Percentiles rank a stretch among this genome's conserved stretches.
phyloP scores from a whole-genome alignment of 768 basidiomycete genomes.

The Xerocomellus amylosporus region DNA sequence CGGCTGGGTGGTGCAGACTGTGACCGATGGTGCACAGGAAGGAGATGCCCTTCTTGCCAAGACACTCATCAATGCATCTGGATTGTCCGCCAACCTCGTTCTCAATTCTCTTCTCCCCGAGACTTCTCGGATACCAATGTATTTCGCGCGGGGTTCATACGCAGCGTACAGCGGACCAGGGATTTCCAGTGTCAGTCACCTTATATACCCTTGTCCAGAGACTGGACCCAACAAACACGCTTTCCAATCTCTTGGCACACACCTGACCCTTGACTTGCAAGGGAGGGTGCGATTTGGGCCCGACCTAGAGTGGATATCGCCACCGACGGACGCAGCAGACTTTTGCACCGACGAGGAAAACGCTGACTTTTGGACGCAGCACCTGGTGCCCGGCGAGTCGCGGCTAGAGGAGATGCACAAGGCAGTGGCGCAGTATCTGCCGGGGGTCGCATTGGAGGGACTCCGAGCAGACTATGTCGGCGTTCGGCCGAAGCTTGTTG shows the following conservation, averaged over 20 bases:
- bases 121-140: slow-evolving; percentile 63
- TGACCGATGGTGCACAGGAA: slow-evolving; percentile 49
- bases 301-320: slow-evolving; percentile 83
- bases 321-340: slow-evolving; percentile 35
- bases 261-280: slow-evolving; percentile 82
- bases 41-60: slow-evolving; percentile 68
- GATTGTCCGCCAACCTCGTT: slow-evolving; percentile 67
- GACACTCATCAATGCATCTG: slow-evolving; percentile 80
- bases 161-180: slow-evolving; percentile 85
- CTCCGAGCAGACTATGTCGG: slow-evolving; percentile 82
- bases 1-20: slow-evolving; percentile 88
- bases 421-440: slow-evolving; percentile 74
- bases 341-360: slow-evolving; percentile 41
- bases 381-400: slow-evolving; percentile 63
- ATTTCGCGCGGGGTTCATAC: slow-evolving; percentile 83
- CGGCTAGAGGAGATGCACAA: slow-evolving; percentile 61
- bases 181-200: slow-evolving; percentile 57
- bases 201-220: slow-evolving; percentile 91
- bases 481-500: slow-evolving; percentile 82
- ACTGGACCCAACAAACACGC: slow-evolving; percentile 54
- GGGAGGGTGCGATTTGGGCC: slow-evolving; percentile 90
- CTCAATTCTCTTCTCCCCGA: slow-evolving; percentile 66
- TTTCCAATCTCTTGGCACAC: slow-evolving; percentile 88
- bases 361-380: slow-evolving; percentile 72
- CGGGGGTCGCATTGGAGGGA: slow-evolving; percentile 54